Base-by-base conservation (phyloP, 2,329 filamentous ascomycete species). In the Fusarium ramigenum region DNA sequence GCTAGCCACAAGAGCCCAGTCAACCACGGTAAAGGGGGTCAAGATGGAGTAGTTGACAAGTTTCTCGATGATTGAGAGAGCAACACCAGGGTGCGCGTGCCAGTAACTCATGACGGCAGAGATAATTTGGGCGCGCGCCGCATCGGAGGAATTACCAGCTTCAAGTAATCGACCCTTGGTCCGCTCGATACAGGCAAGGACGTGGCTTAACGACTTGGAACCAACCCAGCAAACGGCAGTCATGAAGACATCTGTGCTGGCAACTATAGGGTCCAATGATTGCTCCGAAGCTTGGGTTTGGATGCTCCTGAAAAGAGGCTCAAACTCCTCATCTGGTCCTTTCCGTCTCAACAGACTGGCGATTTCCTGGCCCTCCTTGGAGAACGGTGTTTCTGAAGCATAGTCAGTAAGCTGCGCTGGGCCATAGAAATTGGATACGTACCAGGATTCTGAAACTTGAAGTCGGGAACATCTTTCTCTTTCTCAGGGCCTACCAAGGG, bases 11-110 rank as follows among this genome's bases (percentile, higher is more conserved):
- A 99, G 87, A 2, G 94, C 94, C 96, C 96, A 99, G 78, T 97
- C 92, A 53, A 98, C 89, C 34, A 99, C 95, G 21, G 92, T 92
- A 64, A 91, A 86, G 0, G 96, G 96, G 14, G 93, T 95, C 40
- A 99, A 87, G 77, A 99, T 97, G 19, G 93, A 95, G 84, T 98
- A 99, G 84, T 98, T 99, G 76, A 99, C 91, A 9, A 99, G 89
- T 83, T 98, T 98, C 85, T 98, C 96, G 66, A 98, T 89, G 77
- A 99, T 97, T 76, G 93, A 93, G 75, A 98, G 90, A 7, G 95
- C 96, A 47, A 97, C 92, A 67, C 96, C 96, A 0, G 96, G 95
- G 78, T 99, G 96, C 37, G 96, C 92, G 52, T 90, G 89, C 96
- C 96, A 99, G 85, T 98, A 99, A 44, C 91, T 88, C 85, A 98